Conservation (phyloP, 176 grass and related monocot genomes). For the Ampelocalamus luodianensis region DNA sequence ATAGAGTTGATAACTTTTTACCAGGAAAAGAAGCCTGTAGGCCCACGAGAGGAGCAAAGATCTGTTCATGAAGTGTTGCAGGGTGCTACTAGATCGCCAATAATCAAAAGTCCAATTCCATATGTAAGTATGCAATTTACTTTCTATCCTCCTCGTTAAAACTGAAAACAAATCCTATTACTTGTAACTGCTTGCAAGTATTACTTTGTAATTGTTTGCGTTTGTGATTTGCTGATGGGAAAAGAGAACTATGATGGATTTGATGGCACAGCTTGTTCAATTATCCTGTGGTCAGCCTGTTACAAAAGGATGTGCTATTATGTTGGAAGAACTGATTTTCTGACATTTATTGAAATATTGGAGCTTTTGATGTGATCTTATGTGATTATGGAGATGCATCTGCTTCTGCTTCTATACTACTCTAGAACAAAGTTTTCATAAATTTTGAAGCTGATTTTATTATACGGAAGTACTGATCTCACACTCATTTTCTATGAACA, state of each 20-base stretch:
- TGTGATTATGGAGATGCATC: no score
- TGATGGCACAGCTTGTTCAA: neutral
- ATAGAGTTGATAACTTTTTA: neutral
- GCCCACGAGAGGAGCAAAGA: slow-evolving; percentile 17
- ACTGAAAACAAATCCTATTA: neutral
- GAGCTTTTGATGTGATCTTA: neutral
- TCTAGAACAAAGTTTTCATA: neutral
- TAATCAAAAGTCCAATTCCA: neutral
- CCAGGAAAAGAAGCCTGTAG: slow-evolving; percentile 19
- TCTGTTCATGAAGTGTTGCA: neutral
- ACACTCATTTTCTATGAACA: neutral
- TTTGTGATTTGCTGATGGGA: slow-evolving; percentile 15
- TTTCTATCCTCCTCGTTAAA: slow-evolving; percentile 6
- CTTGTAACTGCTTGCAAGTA: neutral
- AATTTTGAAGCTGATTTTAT: neutral
- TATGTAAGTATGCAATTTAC: slow-evolving; percentile 38
- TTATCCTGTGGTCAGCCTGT: slow-evolving; percentile 17
- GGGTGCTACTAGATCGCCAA: neutral
- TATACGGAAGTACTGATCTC: neutral
- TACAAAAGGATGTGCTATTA: neutral
- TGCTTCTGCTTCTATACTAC: no score
- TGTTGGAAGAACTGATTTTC: slow-evolving; percentile 10
- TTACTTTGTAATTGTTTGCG: neutral
- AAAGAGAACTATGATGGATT: slow-evolving; percentile 11
- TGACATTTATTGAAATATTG: neutral